Evolutionary conservation across 345 rosid species (phyloP).

Genomic region (Eucalyptus urophylla): DNA sequence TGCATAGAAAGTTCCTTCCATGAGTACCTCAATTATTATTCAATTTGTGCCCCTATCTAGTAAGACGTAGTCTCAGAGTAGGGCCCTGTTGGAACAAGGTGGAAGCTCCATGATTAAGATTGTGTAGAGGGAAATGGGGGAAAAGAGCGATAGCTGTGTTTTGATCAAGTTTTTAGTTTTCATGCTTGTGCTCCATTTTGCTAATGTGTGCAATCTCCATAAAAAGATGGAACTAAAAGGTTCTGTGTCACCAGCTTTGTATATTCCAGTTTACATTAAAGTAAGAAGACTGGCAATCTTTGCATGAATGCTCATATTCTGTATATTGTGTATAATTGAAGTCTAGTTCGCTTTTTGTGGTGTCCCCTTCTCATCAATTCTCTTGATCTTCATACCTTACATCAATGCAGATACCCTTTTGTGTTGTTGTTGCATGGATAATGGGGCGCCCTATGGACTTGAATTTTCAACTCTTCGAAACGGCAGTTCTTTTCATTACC

Average conservation of each 20-base stretch:
- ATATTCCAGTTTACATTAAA: background rate
- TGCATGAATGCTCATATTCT: background rate
- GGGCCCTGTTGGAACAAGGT: background rate
- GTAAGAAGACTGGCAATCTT: background rate
- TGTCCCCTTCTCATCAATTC: background rate
- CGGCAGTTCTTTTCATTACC: conserved; percentile 68
- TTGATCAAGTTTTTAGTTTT: background rate
- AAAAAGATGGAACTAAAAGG: background rate
- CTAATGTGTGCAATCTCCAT: background rate
- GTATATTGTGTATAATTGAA: background rate
- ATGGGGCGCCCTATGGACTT: conserved; percentile 72
- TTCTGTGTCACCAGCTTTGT: background rate
- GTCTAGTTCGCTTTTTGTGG: background rate
- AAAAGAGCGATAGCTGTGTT: background rate
- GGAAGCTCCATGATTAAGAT: background rate
- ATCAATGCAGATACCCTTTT: conserved; percentile 56
- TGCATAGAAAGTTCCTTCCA: background rate
- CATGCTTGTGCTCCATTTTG: background rate
- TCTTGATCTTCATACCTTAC: background rate
- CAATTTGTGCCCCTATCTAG: background rate
- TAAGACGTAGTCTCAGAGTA: background rate
- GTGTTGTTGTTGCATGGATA: conserved; percentile 75
- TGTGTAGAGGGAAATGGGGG: background rate
- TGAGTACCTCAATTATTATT: background rate
- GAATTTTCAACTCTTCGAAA: conserved; percentile 83